Evolutionary conservation across 352 stramenopile species (phyloP).

Genomic region (Pythium scleroteichum): DNA sequence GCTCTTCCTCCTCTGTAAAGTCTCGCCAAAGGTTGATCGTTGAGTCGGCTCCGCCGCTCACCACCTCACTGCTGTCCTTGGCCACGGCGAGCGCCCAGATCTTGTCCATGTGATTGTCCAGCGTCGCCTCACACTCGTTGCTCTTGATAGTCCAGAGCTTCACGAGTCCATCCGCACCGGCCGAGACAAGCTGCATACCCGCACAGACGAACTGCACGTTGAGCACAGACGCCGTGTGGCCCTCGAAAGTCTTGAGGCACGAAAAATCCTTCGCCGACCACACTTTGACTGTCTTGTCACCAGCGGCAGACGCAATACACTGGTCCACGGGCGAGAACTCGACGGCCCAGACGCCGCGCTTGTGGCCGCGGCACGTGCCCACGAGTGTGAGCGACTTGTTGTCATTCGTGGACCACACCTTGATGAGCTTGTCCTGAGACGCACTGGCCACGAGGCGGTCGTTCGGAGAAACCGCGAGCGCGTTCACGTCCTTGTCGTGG

Average conservation of each 20-base stretch:
- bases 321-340: conserved; percentile 97
- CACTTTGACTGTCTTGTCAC: conserved; percentile 97
- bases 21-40: conserved; percentile 95
- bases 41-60: conserved; percentile 94
- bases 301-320: conserved; percentile 93
- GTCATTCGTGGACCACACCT: conserved; percentile 89
- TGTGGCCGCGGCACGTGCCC: conserved; percentile 95
- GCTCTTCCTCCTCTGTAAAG: conserved; percentile 92
- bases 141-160: conserved; percentile 99
- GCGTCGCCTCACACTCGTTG: conserved; percentile 96
- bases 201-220: conserved; percentile 88
- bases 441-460: conserved; percentile 96
- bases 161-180: conserved; percentile 95
- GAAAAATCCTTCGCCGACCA: conserved; percentile 96
- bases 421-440: conserved; percentile 98
- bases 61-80: conserved; percentile 87
- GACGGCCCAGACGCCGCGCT: conserved; percentile 96
- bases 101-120: conserved; percentile 97
- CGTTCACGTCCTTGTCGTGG: conserved; percentile 98
- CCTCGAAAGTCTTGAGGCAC: conserved; percentile 97
- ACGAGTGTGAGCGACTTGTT: conserved; percentile 82
- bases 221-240: conserved; percentile 89
- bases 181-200: conserved; percentile 94
- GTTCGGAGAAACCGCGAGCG: conserved; percentile 94
- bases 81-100: conserved; percentile 95